These are phyloP conservation scores for Rhizopus sp. DNA, from an alignment of 371 early-diverging fungal genomes.

Conservation along the genomic window DNA sequence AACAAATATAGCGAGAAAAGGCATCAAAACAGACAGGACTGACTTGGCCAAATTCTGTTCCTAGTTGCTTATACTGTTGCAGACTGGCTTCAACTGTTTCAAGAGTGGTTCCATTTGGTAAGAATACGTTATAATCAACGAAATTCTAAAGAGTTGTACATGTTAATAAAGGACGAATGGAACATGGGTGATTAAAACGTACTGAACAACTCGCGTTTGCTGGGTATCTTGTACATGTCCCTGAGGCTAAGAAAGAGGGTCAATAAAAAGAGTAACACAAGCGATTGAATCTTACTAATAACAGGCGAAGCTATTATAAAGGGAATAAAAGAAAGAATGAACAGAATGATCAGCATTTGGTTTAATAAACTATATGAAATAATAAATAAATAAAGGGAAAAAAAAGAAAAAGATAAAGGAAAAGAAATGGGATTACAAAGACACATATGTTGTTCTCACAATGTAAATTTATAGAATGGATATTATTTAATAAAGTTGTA, in stretches of 20 bases:
- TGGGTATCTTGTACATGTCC: neutral
- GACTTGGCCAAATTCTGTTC: neutral
- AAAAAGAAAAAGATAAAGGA: neutral
- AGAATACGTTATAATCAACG: conserved; percentile 20
- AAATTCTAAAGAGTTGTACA: conserved; percentile 12
- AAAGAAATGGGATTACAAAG: neutral
- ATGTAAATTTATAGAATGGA: neutral
- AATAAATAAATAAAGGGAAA: neutral
- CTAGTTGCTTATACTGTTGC: neutral
- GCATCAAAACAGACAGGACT: conserved; percentile 9
- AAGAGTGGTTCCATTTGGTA: conserved; percentile 11
- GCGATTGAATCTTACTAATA: neutral
- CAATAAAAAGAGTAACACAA: neutral
- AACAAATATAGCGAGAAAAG: conserved; percentile 23
- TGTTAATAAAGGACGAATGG: neutral
- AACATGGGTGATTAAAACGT: neutral
- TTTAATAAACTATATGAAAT: neutral
- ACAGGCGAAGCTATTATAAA: neutral
- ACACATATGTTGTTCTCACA: neutral
- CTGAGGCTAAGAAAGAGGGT: neutral
- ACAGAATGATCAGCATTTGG: neutral
- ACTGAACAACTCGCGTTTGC: neutral
- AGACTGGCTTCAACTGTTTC: neutral
- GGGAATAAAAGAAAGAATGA: neutral
- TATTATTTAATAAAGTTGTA: too few relatives aligned